Evolutionary conservation across 2,329 filamentous ascomycete species (phyloP), one percentile per base, ranked within the genome.

Genomic region (Penicillium sp.): DNA sequence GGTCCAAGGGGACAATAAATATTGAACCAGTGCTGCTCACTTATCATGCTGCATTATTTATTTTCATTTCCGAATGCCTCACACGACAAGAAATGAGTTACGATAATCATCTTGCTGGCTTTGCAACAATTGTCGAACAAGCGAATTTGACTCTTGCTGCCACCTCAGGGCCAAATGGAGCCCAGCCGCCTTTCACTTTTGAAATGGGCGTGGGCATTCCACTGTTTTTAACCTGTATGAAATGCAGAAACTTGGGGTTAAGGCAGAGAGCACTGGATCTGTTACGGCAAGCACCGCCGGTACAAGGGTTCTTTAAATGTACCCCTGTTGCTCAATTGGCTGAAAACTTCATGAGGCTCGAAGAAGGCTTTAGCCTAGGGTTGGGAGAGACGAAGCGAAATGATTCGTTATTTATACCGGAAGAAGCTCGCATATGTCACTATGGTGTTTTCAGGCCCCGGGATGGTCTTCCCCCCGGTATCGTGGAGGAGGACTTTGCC

Each of bases 281-380:
- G 11, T 40, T 67, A 26, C 48, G 42, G 24, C 59, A 54, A 40
- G 54, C 58, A 6, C 65, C 68, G 4, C 48, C 50, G 5, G 45
- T 67, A 13, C 66, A 68, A 54, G 63, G 60, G 1, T 57, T 69
- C 16, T 67, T 61, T 31, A 66, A 65, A 51, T 60, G 56, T 14
- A 36, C 48, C 1, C 61, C 63, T 9, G 54, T 55, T 3, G 58
- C 62, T 34, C 31, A 46, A 1, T 34, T 69, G 6, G 61, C 59
- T 3, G 60, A 59, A 23, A 47, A 21, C 1, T 26, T 65, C 23
- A 62, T 66, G 44, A 44, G 51, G 3, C 28, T 67, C 2, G 65
- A 68, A 46, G 63, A 63, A 21, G 11, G 18, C 19, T 53, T 51
- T 23, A 21, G 34, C 10, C 10, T 28, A 36, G 23, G 28, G 8